A percentile compares a stretch with the other conserved stretches of the same genome.
These are phyloP conservation scores for Sarcodon aspratus DNA, from an alignment of 768 basidiomycete species.

Conservation along the genomic window DNA sequence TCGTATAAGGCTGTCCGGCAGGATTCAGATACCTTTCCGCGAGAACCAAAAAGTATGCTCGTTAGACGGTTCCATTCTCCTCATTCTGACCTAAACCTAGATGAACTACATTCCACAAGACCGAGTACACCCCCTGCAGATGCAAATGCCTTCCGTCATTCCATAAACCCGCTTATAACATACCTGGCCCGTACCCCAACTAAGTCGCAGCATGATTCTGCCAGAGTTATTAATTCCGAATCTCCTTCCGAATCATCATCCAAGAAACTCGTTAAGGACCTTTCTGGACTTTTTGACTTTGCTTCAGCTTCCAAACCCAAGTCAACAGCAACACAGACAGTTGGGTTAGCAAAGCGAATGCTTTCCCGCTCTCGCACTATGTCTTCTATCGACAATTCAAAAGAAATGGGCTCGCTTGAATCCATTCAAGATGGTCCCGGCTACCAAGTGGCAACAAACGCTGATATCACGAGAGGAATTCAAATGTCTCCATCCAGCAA, in stretches of 20 bases:
- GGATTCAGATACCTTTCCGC: too few species aligned
- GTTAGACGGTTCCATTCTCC: neutral
- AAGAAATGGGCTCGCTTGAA: constrained; percentile 11
- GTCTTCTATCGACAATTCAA: constrained; percentile 28
- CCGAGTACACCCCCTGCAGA: neutral
- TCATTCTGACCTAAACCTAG: too few species aligned
- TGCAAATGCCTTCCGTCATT: constrained; percentile 1
- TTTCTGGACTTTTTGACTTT: constrained; percentile 35
- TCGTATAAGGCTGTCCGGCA: too few species aligned
- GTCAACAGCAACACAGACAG: neutral
- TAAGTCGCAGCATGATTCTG: neutral
- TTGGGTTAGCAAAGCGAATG: constrained; percentile 55
- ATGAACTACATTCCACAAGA: too few species aligned
- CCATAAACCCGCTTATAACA: constrained; percentile 1
- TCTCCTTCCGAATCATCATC: neutral
- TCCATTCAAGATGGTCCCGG: constrained; percentile 5
- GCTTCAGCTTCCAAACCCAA: constrained; percentile 13
- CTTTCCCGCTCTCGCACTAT: constrained; percentile 59
- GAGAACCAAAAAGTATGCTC: neutral
- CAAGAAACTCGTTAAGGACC: constrained; percentile 23
- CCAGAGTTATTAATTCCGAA: neutral
- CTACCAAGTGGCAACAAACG: constrained; percentile 8
- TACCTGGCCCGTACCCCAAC: constrained; percentile 7
- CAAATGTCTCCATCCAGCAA: constrained; percentile 6
- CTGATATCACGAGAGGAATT: constrained; percentile 9